These are phyloP conservation scores for Infundibulicybe gibba DNA, from an alignment of 768 basidiomycete species.

Conservation along the genomic window DNA sequence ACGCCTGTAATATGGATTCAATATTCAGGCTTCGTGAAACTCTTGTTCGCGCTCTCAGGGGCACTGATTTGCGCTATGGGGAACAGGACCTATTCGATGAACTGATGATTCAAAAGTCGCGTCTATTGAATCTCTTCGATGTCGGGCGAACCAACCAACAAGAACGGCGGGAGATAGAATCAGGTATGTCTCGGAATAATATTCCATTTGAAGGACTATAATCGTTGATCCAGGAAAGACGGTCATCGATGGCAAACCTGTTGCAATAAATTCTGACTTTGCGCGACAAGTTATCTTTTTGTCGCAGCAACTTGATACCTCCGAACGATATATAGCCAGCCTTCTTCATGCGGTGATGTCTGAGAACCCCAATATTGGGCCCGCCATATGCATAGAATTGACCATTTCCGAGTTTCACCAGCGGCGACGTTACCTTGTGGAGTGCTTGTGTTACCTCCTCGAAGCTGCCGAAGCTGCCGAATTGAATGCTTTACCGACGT, in stretches of 20 bases:
- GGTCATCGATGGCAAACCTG: constrained; percentile 56
- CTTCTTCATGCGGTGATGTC: constrained; percentile 64
- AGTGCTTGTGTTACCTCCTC: constrained; percentile 67
- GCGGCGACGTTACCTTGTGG: constrained; percentile 65
- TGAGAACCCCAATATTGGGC: constrained; percentile 59
- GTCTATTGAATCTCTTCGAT: constrained; percentile 61
- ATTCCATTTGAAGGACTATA: not conserved
- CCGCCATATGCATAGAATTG: constrained; percentile 57
- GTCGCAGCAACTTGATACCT: constrained; percentile 75
- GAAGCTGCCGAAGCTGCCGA: constrained; percentile 55
- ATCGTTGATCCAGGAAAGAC: constrained; percentile 53
- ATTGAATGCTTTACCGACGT: constrained; percentile 41
- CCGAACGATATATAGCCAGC: constrained; percentile 75
- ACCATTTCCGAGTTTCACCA: constrained; percentile 67
- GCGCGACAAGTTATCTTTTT: constrained; percentile 74
- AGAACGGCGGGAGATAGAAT: constrained; percentile 72
- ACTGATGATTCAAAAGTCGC: constrained; percentile 62
- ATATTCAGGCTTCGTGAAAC: constrained; percentile 53
- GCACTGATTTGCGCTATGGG: constrained; percentile 40
- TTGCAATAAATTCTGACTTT: constrained; percentile 77
- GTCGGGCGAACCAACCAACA: constrained; percentile 56
- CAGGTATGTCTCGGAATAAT: constrained; percentile 35
- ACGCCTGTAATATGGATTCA: constrained; percentile 44
- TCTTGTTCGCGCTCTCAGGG: constrained; percentile 44
- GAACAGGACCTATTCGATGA: constrained; percentile 79